Base-by-base conservation (phyloP, 202 grass and related monocot species). In the Bolboschoenoplectus hybrid region DNA sequence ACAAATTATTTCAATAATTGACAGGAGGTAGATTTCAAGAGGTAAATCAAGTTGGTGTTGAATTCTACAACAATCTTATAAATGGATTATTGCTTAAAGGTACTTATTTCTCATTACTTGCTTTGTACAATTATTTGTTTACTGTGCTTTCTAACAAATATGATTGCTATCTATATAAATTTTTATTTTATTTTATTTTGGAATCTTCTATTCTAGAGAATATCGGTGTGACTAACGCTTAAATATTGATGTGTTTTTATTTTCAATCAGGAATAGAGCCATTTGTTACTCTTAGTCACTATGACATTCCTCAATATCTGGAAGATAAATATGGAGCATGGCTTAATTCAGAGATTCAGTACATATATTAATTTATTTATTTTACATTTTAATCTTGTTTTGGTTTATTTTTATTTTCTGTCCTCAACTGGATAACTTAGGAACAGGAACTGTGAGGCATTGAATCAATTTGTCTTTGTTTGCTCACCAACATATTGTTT, bases 241-340 rank as follows among this genome's bases (percentile, higher is more conserved):
- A 53, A 51, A 56, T 84, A 1, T 67, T 67, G 7, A 19, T 43
- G 2, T 4, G 2, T 4, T 76, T 39, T 20, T 70, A 4, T 67
- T 75, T 36, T 58, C 74, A 67, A 34, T 76, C 74, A 91, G 92
- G 90, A 36, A 91, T 94, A 63, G 82, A 94, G 57, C 92, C 92
- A 8, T 94, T 94, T 90, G 90, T 94, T 9, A 94, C 92, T 50
- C 67, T 94, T 65, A 82, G 3, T 67, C 92, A 94, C 85, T 86
- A 87, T 41, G 92, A 94, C 50, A 51, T 89, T 50, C 88, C 92
- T 3, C 92, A 90, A 77, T 88, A 90, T 67, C 82, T 94, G 1
- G 90, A 92, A 71, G 90, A 89, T 82, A 46, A 74, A 85, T 92
- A 92, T 86, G 86, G 90, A 0, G 77, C 90, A n/a, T 94, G 92